These are phyloP conservation scores for Alternaria infectoria DNA, from an alignment of 2,329 filamentous ascomycete species.

Conservation along the genomic window DNA sequence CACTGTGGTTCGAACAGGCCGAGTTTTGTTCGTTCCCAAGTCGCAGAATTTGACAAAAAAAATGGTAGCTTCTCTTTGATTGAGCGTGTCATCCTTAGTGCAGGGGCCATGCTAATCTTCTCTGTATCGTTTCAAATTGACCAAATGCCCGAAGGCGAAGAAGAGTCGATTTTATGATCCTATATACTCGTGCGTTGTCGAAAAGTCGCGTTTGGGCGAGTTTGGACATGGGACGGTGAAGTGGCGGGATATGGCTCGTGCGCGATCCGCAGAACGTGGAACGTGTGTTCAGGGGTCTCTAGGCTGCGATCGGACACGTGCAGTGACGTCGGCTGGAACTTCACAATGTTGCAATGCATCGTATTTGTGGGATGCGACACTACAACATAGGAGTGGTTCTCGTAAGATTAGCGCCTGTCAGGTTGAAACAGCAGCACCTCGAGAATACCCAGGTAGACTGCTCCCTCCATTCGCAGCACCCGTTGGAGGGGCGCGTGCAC, in stretches of 20 bases:
- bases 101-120: conserved; percentile 62
- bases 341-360: not conserved
- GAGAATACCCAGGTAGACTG: too few species aligned
- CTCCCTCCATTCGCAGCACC: too few species aligned
- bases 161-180: rapidly evolving
- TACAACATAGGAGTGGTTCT: too few species aligned
- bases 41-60: conserved; percentile 21
- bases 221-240: not conserved
- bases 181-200: not conserved
- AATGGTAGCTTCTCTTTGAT: conserved; percentile 48
- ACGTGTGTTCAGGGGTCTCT: not conserved
- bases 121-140: conserved; percentile 46
- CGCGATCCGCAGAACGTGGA: not conserved
- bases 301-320: not conserved
- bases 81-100: conserved; percentile 85
- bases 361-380: too few species aligned
- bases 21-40: too few species aligned
- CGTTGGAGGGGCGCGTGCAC: too few species aligned
- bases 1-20: not conserved
- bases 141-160: conserved; percentile 27
- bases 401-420: too few species aligned
- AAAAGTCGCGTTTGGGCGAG: not conserved
- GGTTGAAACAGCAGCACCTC: too few species aligned
- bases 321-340: not conserved
- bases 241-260: not conserved